phyloP scores from a whole-genome alignment of 1,284 basidiomycete genomes.

The Sporisorium scitamineum region DNA sequence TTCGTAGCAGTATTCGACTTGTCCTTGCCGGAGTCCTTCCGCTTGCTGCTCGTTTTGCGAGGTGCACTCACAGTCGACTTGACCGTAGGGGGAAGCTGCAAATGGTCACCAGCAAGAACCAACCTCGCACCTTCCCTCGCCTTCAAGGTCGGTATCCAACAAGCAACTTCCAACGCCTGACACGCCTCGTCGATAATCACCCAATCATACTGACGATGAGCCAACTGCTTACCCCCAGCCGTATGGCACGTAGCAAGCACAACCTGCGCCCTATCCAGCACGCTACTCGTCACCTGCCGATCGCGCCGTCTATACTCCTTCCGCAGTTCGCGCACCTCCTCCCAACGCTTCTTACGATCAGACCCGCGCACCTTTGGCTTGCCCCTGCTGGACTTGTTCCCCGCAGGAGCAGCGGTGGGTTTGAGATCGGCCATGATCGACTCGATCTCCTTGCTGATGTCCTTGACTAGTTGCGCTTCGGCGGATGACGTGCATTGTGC shows the following conservation, averaged over 20 bases:
- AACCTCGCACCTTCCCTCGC: slow-evolving; percentile 42
- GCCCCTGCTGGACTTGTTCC: slow-evolving; percentile 60
- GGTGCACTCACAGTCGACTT: slow-evolving; percentile 53
- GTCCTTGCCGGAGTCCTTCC: neutral
- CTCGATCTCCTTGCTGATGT: slow-evolving; percentile 59
- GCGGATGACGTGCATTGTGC: slow-evolving; percentile 76
- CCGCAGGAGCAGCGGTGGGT: slow-evolving; percentile 38
- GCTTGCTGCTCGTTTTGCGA: neutral
- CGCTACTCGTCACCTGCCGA: slow-evolving; percentile 81
- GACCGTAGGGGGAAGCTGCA: slow-evolving; percentile 86
- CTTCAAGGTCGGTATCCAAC: slow-evolving; percentile 89
- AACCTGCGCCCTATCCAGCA: slow-evolving; percentile 83
- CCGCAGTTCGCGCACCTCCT: slow-evolving; percentile 86
- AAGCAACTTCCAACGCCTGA: slow-evolving; percentile 94
- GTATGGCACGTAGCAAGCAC: slow-evolving; percentile 94
- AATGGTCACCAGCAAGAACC: slow-evolving; percentile 70
- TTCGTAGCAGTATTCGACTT: neutral
- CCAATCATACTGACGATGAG: slow-evolving; percentile 78
- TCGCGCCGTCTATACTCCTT: slow-evolving; percentile 94
- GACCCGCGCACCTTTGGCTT: slow-evolving; percentile 76
- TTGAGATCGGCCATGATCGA: slow-evolving; percentile 39
- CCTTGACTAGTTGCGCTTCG: slow-evolving; percentile 60
- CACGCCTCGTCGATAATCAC: slow-evolving; percentile 93
- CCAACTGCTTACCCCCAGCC: slow-evolving; percentile 51
- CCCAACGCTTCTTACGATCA: slow-evolving; percentile 89